phyloP scores from a whole-genome alignment of 1,284 basidiomycete genomes.

The Porogramme epimiltina region DNA sequence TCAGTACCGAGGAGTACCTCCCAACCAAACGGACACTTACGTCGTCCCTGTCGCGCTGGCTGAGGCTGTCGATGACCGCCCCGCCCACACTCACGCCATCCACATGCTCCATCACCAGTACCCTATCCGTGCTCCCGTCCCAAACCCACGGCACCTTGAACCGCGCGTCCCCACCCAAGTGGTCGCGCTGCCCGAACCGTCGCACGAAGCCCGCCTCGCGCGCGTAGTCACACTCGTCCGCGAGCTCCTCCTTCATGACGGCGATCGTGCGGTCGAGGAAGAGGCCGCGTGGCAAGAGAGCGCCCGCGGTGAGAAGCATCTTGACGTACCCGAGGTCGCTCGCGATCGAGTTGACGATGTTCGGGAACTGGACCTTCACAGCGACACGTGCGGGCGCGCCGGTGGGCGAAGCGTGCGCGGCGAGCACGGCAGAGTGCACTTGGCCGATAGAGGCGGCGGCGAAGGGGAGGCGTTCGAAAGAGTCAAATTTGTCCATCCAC shows the following conservation, averaged over 20 bases:
- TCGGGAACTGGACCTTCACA: constrained; percentile 96
- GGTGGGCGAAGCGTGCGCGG: constrained; percentile 49
- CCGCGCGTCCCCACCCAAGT: constrained; percentile 59
- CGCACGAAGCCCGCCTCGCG: constrained; percentile 81
- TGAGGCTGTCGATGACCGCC: constrained; percentile 49
- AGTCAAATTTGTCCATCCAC: constrained; percentile 75
- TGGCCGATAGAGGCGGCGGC: constrained; percentile 98
- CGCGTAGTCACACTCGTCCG: constrained; percentile 94
- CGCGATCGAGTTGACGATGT: constrained; percentile 84
- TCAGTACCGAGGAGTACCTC: neutral
- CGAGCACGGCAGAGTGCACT: constrained; percentile 82
- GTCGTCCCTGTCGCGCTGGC: constrained; percentile 73
- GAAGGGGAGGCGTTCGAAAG: constrained; percentile 88
- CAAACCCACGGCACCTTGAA: constrained; percentile 90
- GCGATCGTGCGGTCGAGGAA: constrained; percentile 89
- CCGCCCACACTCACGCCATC: constrained; percentile 83
- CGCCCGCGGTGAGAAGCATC: constrained; percentile 79
- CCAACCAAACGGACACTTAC: constrained; percentile 43
- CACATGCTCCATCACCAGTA: constrained; percentile 91
- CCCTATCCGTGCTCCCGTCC: constrained; percentile 77
- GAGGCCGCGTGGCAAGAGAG: constrained; percentile 83
- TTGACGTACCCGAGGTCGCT: constrained; percentile 90
- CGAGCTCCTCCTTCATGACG: constrained; percentile 90
- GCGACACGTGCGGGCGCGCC: constrained; percentile 69
- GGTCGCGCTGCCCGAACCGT: constrained; percentile 55